These are phyloP conservation scores for Clitopilus passeckerianus DNA, from an alignment of 768 basidiomycete species.

Conservation along the genomic window DNA sequence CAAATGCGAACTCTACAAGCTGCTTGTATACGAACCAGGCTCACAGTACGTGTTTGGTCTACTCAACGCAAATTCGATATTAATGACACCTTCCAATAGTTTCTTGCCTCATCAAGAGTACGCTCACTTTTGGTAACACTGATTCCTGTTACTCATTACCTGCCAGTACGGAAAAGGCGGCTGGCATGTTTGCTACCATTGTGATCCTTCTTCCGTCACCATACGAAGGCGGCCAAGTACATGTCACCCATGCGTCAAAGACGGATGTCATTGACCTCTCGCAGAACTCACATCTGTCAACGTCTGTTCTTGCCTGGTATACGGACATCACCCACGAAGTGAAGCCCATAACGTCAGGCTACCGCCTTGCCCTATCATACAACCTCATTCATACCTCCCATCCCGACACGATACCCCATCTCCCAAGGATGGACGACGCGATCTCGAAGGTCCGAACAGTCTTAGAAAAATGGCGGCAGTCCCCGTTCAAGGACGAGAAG, in stretches of 20 bases:
- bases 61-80: too few relatives aligned
- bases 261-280: slow-evolving; percentile 31
- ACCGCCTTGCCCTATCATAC: slow-evolving; percentile 45
- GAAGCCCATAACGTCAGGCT: slow-evolving; percentile 42
- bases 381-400: slow-evolving; percentile 41
- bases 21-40: slow-evolving; percentile 41
- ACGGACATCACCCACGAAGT: slow-evolving; percentile 49
- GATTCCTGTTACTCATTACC: not conserved
- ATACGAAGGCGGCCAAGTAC: slow-evolving; percentile 41
- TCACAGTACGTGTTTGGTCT: slow-evolving; percentile 35
- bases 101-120: slow-evolving; percentile 45
- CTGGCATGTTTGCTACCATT: slow-evolving; percentile 49
- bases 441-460: slow-evolving; percentile 21
- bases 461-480: slow-evolving; percentile 30
- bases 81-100: slow-evolving; percentile 15
- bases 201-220: slow-evolving; percentile 41
- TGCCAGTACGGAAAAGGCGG: slow-evolving; percentile 36
- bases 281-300: slow-evolving; percentile 21
- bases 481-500: slow-evolving; percentile 12
- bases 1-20: slow-evolving; percentile 38
- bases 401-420: slow-evolving; percentile 17
- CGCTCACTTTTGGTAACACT: slow-evolving; percentile 7
- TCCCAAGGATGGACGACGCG: slow-evolving; percentile 19
- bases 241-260: slow-evolving; percentile 30
- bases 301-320: slow-evolving; percentile 44